Percentiles rank a stretch among this genome's conserved stretches.
Conservation (phyloP, 2,329 filamentous ascomycete species). For the Aspergillus pseudotamarii region DNA sequence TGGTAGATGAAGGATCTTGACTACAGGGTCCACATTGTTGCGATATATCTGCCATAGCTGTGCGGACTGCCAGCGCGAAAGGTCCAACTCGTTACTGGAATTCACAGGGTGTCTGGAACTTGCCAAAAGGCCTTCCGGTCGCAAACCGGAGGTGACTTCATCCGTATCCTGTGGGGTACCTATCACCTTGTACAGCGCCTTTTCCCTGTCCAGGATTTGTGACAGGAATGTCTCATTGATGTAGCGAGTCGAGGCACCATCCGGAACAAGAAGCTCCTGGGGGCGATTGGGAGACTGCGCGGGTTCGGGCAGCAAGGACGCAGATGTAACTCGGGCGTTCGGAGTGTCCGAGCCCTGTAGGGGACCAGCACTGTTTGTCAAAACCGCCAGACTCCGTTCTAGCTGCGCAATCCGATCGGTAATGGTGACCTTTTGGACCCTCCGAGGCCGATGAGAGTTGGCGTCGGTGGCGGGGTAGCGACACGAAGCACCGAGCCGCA, state of each 20-base stretch:
- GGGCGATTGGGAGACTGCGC: background rate
- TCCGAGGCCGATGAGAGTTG: slow-evolving; percentile 13
- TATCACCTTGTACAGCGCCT: slow-evolving; percentile 11
- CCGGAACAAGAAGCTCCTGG: slow-evolving; percentile 11
- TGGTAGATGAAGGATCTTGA: slow-evolving; percentile 26
- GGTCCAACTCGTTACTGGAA: background rate
- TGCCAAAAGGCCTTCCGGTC: background rate
- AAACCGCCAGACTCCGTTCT: slow-evolving; percentile 5
- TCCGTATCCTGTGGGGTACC: background rate
- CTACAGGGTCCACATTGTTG: slow-evolving; percentile 24
- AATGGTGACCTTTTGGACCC: slow-evolving; percentile 10
- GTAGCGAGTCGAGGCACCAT: slow-evolving; percentile 18
- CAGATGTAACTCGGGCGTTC: background rate
- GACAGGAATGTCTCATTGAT: slow-evolving; percentile 20
- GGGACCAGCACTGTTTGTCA: background rate
- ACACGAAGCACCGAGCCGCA: slow-evolving; percentile 14
- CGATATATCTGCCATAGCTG: slow-evolving; percentile 25
- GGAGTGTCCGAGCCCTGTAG: background rate
- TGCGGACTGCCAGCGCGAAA: slow-evolving; percentile 15
- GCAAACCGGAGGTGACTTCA: background rate
- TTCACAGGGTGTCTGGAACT: background rate
- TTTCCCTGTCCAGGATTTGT: slow-evolving; percentile 16
- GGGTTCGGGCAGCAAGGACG: background rate
- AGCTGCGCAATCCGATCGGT: slow-evolving; percentile 14
- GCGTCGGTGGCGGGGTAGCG: slow-evolving; percentile 16